Base-by-base conservation (phyloP, 305 asterid genomes). In the Fraxinus baroniana region DNA sequence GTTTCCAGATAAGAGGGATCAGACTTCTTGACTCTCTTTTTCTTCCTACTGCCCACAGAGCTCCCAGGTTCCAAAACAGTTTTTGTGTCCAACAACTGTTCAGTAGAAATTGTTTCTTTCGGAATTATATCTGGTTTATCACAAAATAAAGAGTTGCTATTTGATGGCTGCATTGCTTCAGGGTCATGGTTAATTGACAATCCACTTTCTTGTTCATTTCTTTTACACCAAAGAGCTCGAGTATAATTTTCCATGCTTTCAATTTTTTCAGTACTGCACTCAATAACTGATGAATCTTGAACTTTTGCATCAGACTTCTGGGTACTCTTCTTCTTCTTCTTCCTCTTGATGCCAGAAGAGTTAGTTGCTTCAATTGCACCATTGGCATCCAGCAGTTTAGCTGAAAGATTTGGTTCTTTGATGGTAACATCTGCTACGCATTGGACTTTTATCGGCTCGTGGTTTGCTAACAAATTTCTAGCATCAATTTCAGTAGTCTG, bases 261-360 rank as follows among this genome's bases (percentile, higher is more conserved):
- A 83, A 13, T 73, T 35, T 83, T 85, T 74, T 71, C 41, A 78
- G 57, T 72, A 70, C 75, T 7, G 12, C 81, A 89, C 75, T 75
- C 82, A 37, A 62, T 9, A n/a, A 79, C 83, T 36, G 80, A 62
- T 81, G 83, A 74, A 81, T 83, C 88, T 84, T 74, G 87, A 52
- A 83, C 24, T 57, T 75, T 70, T 32, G 78, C 85, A 75, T 83
- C 82, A 68, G 86, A 64, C 82, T 77, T 80, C 85, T 73, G 79
- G 39, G 32, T 20, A 81, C n/a, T 52, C 64, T 52, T 76, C 22
- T 81, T 81, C 86, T 71, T 89, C 87, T 79, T 92, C 89, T 81
- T 90, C 80, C 78, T 83, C 84, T 80, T 85, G 30, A 3, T 84
- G 76, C 85, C 88, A 85, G 57, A 74, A 49, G 88, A 74, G 79